These are phyloP conservation scores for Orbilia javanica DNA, from an alignment of 2,329 filamentous ascomycete genomes.

Conservation along the genomic window DNA sequence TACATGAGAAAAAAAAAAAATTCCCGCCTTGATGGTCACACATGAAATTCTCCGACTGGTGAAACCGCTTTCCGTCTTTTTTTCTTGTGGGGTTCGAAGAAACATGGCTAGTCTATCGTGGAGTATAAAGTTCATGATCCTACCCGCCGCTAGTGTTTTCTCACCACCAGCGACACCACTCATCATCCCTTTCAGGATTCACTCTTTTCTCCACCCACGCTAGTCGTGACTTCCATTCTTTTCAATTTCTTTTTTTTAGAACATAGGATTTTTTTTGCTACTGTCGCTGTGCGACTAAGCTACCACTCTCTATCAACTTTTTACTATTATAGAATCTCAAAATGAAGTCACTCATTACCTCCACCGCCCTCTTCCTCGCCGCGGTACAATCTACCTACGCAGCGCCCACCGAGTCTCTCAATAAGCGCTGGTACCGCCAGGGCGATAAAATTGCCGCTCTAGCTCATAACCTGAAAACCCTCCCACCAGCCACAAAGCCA, in stretches of 20 bases:
- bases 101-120: background rate
- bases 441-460: constrained; percentile 27
- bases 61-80: too few relatives aligned
- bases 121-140: constrained; percentile 1
- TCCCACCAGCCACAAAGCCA: constrained; percentile 33
- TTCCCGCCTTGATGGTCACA: background rate
- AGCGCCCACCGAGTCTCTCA: background rate
- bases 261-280: background rate
- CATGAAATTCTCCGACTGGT: background rate
- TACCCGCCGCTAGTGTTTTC: background rate
- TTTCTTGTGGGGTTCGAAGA: background rate
- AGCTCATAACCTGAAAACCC: constrained; percentile 29
- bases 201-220: constrained; percentile 26
- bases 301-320: background rate
- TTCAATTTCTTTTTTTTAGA: constrained; percentile 18
- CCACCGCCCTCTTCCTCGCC: constrained; percentile 20
- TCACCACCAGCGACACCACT: background rate
- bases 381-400: background rate
- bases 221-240: constrained; percentile 38
- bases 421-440: background rate
- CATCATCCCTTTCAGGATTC: background rate
- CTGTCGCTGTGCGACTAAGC: constrained; percentile 47
- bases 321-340: constrained; percentile 1
- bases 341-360: constrained; percentile 36
- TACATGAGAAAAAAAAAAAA: background rate